Evolutionary conservation across 2,329 filamentous ascomycete species (phyloP), one percentile per base, ranked within the genome.

Genomic region (Phialophora chinensis): DNA sequence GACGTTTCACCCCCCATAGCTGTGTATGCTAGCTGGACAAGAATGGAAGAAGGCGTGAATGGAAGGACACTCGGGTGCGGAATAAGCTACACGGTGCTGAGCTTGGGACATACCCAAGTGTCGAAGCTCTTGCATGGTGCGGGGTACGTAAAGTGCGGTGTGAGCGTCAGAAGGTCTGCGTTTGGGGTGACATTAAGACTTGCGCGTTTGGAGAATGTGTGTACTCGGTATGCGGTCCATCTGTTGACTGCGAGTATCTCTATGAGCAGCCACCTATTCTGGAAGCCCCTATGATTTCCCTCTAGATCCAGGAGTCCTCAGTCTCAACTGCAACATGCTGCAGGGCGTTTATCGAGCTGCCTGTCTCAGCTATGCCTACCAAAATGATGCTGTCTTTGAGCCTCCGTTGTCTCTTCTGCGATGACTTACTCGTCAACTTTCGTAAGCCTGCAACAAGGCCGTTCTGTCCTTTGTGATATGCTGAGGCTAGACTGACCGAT

Each of bases 351-450:
- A 66, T 50, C 25, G 27, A 23, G 23, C 44, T 44, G 3, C 20
- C 38, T n/a, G 50, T 58, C 35, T 55, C 23, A 11, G 17, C 73
- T 12, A 78, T 77, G 4, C 79, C 78, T 35, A 81, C 72, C 27
- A 81, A 31, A 54, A 75, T 77, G 55, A 81, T 81, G 57, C 78
- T 76, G 23, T 77, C 74, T 71, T 81, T 81, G 61, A 81, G 62
- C 57, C 75, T 73, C 60, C 74, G 75, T 38, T 77, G 74, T 27
- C 77, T 72, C 33, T 76, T 77, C 60, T 80, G 76, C 14, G 77
- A 75, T 27, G 75, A 74, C 12, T 74, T 71, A 49, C 74, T 73
- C 14, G 69, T 73, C 52, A 80, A 73, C 67, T 73, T 79, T 66
- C 74, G 75, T 66, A 79, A 69, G 8, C 73, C 77, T 33, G 67